These are phyloP conservation scores for Micractinium conductrix DNA, from an alignment of 139 green algal species.

Conservation along the genomic window DNA sequence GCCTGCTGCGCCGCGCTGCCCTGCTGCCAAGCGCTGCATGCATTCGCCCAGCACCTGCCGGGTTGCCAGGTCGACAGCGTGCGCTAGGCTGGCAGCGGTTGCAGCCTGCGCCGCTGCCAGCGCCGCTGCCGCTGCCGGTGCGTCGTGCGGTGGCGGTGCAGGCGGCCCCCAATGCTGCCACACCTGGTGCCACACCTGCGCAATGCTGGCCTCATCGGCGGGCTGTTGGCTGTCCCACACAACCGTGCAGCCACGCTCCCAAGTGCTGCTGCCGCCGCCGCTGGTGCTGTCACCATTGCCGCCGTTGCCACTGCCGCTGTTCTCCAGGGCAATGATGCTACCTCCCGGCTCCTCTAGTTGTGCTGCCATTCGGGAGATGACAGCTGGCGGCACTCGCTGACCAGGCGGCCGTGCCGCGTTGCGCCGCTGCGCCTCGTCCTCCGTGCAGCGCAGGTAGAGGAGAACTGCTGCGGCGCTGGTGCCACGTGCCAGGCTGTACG, in stretches of 20 bases:
- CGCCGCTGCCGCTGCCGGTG: not conserved
- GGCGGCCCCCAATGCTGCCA: conserved; percentile 7
- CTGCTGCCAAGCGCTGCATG: conserved; percentile 7
- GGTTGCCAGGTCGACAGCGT: conserved; percentile 9
- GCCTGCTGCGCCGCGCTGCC: not conserved
- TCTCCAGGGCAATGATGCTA: no score
- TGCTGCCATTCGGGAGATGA: conserved; percentile 13
- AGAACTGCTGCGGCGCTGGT: not conserved
- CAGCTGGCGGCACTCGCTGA: not conserved
- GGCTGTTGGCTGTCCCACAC: not conserved
- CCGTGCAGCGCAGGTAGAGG: conserved; percentile 17
- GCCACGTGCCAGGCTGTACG: not conserved
- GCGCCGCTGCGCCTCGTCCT: conserved; percentile 1
- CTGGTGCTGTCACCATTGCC: not conserved
- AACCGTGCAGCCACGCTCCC: not conserved
- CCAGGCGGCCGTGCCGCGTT: not conserved
- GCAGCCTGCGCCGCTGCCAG: not conserved
- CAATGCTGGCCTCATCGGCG: not conserved
- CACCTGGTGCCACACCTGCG: conserved; percentile 1
- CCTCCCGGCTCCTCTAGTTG: conserved; percentile 5
- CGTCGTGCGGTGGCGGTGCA: not conserved
- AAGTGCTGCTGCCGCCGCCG: not conserved
- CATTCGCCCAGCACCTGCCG: not conserved
- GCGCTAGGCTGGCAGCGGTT: conserved; percentile 9
- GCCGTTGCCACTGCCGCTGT: not conserved